These are phyloP conservation scores for Penicillium sp. DNA, from an alignment of 2,329 filamentous ascomycete species.

Conservation along the genomic window DNA sequence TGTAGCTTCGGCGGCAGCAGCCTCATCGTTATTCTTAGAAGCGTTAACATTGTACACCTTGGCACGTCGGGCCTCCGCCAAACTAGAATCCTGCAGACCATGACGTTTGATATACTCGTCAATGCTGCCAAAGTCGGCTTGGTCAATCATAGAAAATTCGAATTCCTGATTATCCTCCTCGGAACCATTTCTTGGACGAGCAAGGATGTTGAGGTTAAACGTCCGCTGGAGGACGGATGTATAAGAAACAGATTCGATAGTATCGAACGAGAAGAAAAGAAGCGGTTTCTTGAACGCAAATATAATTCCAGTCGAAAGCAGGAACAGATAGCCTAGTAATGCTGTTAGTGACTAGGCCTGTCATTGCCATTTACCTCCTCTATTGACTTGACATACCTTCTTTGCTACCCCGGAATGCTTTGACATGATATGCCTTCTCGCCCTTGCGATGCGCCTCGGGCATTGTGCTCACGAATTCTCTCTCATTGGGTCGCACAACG, in stretches of 20 bases:
- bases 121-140: constrained; percentile 58
- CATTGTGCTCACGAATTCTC: constrained; percentile 57
- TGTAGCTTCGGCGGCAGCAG: constrained; percentile 28
- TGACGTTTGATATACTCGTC: constrained; percentile 59
- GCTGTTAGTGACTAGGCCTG: neutral
- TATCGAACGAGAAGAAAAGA: constrained; percentile 56
- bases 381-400: constrained; percentile 47
- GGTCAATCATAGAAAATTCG: constrained; percentile 63
- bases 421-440: constrained; percentile 60
- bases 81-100: constrained; percentile 57
- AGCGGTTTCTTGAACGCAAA: constrained; percentile 64
- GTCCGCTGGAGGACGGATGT: constrained; percentile 61
- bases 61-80: constrained; percentile 56
- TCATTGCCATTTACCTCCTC: neutral
- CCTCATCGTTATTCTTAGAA: constrained; percentile 29
- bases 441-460: constrained; percentile 58
- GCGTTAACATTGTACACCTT: constrained; percentile 54
- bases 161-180: constrained; percentile 51
- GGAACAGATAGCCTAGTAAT: constrained; percentile 57
- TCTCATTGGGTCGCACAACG: constrained; percentile 51
- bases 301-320: constrained; percentile 56
- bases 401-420: constrained; percentile 60
- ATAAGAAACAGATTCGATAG: constrained; percentile 57
- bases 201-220: constrained; percentile 58
- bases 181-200: constrained; percentile 31